Evolutionary conservation across 1,139 yeast genomes (phyloP), one percentile per base, ranked within the genome.

Genomic region (Hansenula sp.): DNA sequence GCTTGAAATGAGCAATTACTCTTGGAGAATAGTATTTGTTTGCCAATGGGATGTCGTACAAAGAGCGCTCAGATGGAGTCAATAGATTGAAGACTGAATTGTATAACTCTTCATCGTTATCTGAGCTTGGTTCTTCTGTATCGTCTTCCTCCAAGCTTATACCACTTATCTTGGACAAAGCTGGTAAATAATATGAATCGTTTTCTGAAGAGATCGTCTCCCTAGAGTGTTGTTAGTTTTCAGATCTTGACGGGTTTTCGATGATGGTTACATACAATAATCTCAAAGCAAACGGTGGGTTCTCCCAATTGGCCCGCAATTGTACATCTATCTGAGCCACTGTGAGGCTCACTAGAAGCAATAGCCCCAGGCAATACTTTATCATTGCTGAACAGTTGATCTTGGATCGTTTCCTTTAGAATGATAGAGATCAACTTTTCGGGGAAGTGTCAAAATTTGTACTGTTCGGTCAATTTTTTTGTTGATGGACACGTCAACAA

Each of bases 1-100:
- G 66, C 41, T 72, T 71, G 52, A 71, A 82, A 43, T 84, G 86
- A 1, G 89, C 66, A 48, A 79, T 77, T 21, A 87, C 69, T 38
- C 81, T 64, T 4, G 96, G 88, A 1, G 84, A 65, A 44, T 70
- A 62, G 31, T 69, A 62, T 41, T 79, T 79, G 46, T 77, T 65
- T 1, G 76, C 76, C 34, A 81, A 52, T 34, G 77, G 65, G 41
- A 79, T 66, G 44, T 77, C 73, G n/a, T 75, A 65, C 30, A 77
- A 60, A 2, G 69, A 53, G 24, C 52, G 55, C 24, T 57, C 61
- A 6, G 44, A 35, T 7, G 56, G 55, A 0, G 59, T 48, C 7
- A 73, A 56, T 14, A 61, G 52, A 0, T 57, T 53, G 6, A 69
- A 44, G 2, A 77, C 66, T 18, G 54, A 53, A 0, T 61, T 51